phyloP scores from a whole-genome alignment of 305 asterid genomes.

The Rubia peregrina region DNA sequence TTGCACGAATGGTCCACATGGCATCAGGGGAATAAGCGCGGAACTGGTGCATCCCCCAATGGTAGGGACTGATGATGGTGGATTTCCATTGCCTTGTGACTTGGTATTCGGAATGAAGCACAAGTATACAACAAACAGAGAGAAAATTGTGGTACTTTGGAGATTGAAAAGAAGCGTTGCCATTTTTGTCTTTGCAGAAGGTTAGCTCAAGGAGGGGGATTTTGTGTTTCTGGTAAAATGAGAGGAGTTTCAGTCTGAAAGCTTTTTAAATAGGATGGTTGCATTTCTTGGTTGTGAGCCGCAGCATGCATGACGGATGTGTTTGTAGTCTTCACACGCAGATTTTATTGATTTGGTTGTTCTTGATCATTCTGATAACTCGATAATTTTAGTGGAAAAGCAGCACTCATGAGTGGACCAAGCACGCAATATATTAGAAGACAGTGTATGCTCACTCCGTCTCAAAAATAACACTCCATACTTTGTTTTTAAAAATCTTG shows the following conservation, averaged over 20 bases:
- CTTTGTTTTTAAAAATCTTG: no score
- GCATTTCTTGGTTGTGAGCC: slow-evolving; percentile 13
- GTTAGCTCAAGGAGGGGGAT: slow-evolving; percentile 1
- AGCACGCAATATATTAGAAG: background rate
- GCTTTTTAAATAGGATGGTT: slow-evolving; percentile 7
- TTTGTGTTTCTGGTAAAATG: background rate
- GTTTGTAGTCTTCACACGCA: slow-evolving; percentile 15
- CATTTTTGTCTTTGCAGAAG: background rate
- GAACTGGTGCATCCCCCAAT: slow-evolving; percentile 35
- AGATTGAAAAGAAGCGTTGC: slow-evolving; percentile 8
- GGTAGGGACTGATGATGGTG: slow-evolving; percentile 20
- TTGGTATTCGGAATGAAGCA: slow-evolving; percentile 9
- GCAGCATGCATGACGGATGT: slow-evolving; percentile 21
- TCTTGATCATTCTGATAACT: slow-evolving; percentile 4
- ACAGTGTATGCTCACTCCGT: no score
- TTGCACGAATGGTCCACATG: slow-evolving; percentile 62
- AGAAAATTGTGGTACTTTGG: background rate
- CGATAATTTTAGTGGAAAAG: slow-evolving; percentile 1
- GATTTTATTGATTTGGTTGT: background rate
- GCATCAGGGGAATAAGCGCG: slow-evolving; percentile 38
- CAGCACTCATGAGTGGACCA: slow-evolving; percentile 1
- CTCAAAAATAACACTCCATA: no score
- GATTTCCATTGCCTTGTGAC: slow-evolving; percentile 17
- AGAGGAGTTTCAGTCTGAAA: background rate
- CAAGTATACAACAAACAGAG: background rate